A percentile compares a stretch with the other conserved stretches of the same genome.
Conservation (phyloP, 108 stramenopile species). For the Cyclostephanos invisitatus region DNA sequence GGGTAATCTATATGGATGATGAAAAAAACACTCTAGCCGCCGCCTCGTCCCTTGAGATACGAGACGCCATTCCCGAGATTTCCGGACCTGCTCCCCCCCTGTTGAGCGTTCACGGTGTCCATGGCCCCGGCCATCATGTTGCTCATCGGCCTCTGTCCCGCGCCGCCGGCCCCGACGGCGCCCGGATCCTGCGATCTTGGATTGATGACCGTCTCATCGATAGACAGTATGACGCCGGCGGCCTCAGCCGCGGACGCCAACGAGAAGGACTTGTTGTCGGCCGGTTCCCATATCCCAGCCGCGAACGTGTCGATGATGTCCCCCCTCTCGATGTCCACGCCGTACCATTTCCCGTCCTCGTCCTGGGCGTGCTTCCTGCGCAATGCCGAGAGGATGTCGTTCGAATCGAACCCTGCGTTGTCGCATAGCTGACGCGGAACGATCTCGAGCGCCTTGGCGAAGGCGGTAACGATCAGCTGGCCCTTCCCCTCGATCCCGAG, state of each 20-base stretch:
- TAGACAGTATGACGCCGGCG: slow-evolving; percentile 95
- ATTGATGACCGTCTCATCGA: slow-evolving; percentile 99
- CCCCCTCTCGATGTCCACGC: slow-evolving; percentile 94
- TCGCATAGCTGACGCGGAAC: slow-evolving; percentile 97
- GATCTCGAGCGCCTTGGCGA: slow-evolving; percentile 95
- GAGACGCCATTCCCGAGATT: slow-evolving; percentile 84
- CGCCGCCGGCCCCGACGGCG: slow-evolving; percentile 63
- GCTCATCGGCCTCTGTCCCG: slow-evolving; percentile 61
- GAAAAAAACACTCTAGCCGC: background rate
- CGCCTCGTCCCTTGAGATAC: slow-evolving; percentile 87
- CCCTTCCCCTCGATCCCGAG: slow-evolving; percentile 96
- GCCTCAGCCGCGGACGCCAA: slow-evolving; percentile 95
- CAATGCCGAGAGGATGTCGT: slow-evolving; percentile 94
- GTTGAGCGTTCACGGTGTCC: slow-evolving; percentile 77
- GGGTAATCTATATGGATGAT: background rate
- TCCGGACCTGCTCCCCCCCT: slow-evolving; percentile 78
- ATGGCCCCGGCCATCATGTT: slow-evolving; percentile 88
- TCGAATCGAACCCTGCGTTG: slow-evolving; percentile 98
- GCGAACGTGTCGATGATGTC: slow-evolving; percentile 96
- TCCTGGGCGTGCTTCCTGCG: slow-evolving; percentile 90
- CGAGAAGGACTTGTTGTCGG: slow-evolving; percentile 94
- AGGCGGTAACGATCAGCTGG: slow-evolving; percentile 91
- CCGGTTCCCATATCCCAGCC: slow-evolving; percentile 97
- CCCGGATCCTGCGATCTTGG: slow-evolving; percentile 91
- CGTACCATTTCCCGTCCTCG: slow-evolving; percentile 90